phyloP scores from a whole-genome alignment of 2,329 filamentous ascomycete species.

The Akanthomyces uredinophilus region DNA sequence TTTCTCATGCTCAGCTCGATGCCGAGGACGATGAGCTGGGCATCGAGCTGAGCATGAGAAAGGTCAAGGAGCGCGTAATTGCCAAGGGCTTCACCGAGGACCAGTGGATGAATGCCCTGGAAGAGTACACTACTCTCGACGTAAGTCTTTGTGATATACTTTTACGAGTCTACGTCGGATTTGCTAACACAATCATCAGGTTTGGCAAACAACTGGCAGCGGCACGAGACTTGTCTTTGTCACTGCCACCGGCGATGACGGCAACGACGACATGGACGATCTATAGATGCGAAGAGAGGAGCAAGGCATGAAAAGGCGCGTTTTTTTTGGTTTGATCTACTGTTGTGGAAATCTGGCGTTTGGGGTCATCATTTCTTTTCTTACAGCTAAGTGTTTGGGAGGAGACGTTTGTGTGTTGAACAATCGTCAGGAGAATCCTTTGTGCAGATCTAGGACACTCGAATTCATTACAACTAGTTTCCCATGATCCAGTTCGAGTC shows the following conservation, averaged over 20 bases:
- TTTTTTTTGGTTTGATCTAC: not conserved
- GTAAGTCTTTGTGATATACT: slow-evolving; percentile 55
- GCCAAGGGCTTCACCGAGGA: slow-evolving; percentile 96
- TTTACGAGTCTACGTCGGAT: not conserved
- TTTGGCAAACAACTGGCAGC: slow-evolving; percentile 73
- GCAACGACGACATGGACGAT: slow-evolving; percentile 44
- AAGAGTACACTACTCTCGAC: slow-evolving; percentile 83
- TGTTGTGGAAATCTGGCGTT: slow-evolving; percentile 26
- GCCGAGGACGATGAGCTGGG: slow-evolving; percentile 47
- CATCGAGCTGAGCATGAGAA: slow-evolving; percentile 75
- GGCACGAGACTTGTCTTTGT: slow-evolving; percentile 69
- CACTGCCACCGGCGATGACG: slow-evolving; percentile 48
- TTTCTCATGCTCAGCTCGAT: too few relatives aligned
- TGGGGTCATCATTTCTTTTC: slow-evolving; percentile 15
- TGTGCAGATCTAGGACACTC: not conserved
- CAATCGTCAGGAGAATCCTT: not conserved
- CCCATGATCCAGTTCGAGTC: not conserved
- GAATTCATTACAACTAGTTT: not conserved
- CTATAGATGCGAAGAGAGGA: not conserved
- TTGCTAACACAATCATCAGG: slow-evolving; percentile 37
- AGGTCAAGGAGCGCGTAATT: slow-evolving; percentile 85
- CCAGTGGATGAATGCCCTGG: slow-evolving; percentile 78
- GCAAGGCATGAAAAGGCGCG: not conserved
- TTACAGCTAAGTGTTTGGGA: not conserved
- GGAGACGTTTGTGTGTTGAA: not conserved